Evolutionary conservation across 2,329 filamentous ascomycete species (phyloP).

Genomic region (Westerdykella aurantiaca): DNA sequence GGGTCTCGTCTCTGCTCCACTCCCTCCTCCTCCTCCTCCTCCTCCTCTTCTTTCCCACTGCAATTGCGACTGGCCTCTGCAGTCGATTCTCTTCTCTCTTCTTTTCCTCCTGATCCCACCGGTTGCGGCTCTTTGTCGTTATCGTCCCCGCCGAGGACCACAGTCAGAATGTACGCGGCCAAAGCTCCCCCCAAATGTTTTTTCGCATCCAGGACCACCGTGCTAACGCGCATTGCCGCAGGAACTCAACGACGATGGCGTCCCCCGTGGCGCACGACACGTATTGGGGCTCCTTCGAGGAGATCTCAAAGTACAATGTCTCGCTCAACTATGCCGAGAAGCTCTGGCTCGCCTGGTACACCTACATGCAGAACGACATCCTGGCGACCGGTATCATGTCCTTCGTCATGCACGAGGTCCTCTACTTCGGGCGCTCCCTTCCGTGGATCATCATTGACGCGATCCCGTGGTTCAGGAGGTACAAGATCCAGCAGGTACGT

Average conservation of each 20-base stretch:
- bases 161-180: constrained; percentile 2
- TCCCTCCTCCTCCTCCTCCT: not conserved
- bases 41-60: not conserved
- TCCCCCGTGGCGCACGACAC: constrained; percentile 45
- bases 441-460: constrained; percentile 91
- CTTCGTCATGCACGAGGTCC: constrained; percentile 85
- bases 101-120: not conserved
- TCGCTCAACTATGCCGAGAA: constrained; percentile 81
- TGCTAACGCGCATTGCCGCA: constrained; percentile 7
- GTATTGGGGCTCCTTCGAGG: constrained; percentile 61
- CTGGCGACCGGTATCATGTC: constrained; percentile 97
- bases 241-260: constrained; percentile 34
- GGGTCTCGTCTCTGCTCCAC: not conserved
- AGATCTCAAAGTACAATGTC: constrained; percentile 68
- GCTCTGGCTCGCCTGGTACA: constrained; percentile 93
- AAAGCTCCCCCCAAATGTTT: not conserved
- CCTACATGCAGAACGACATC: constrained; percentile 96
- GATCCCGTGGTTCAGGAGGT: constrained; percentile 82
- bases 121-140: not conserved
- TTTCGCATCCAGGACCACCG: not conserved
- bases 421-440: constrained; percentile 89
- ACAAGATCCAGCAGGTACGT: constrained; percentile 85
- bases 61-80: not conserved
- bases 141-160: not conserved
- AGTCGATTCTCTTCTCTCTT: not conserved